These are phyloP conservation scores for Pseudocercospora pini-densiflorae DNA, from an alignment of 2,329 filamentous ascomycete genomes.

Conservation along the genomic window DNA sequence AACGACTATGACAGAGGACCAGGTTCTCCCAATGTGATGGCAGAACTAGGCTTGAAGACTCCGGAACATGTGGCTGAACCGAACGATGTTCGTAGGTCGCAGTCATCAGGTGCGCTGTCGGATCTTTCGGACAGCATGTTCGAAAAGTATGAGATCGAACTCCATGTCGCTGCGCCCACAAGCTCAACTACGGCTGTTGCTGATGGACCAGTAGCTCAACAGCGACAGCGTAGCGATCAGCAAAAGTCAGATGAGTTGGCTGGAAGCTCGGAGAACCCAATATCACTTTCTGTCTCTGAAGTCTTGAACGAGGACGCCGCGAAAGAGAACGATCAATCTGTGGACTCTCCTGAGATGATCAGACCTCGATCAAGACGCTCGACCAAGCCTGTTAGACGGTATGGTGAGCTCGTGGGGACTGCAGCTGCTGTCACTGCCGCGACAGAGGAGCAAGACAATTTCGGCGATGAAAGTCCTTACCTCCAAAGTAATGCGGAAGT, in stretches of 20 bases:
- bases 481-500: background rate
- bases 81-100: background rate
- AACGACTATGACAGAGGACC: no score
- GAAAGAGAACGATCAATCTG: background rate
- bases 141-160: background rate
- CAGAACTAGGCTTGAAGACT: background rate
- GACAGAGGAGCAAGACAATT: background rate
- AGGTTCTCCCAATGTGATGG: background rate
- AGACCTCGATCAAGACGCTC: constrained; percentile 8
- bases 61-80: background rate
- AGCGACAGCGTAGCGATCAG: background rate
- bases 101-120: background rate
- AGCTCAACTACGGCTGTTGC: constrained; percentile 1
- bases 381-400: background rate
- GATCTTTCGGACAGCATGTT: background rate
- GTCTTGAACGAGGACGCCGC: background rate
- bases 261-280: background rate
- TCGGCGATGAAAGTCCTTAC: background rate
- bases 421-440: background rate
- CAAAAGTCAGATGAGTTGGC: background rate
- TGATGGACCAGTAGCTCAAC: background rate
- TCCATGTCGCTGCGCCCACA: background rate
- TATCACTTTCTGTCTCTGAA: no score
- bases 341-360: background rate
- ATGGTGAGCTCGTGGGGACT: background rate